phyloP scores from a whole-genome alignment of 352 stramenopile genomes.

The Pythium dissotocum region DNA sequence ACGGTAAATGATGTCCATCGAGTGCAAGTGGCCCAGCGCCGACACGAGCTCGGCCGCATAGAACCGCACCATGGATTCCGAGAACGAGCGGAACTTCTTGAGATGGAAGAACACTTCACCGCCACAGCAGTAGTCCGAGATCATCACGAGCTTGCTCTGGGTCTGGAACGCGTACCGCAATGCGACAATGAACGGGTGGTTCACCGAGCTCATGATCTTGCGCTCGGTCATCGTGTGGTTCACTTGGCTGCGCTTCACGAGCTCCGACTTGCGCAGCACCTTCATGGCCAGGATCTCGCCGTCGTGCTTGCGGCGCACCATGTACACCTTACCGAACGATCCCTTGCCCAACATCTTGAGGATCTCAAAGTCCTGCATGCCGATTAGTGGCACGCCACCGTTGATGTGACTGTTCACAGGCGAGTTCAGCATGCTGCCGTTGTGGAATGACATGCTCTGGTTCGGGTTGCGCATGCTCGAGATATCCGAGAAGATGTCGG shows the following conservation, averaged over 20 bases:
- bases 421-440: slow-evolving; percentile 10
- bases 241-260: slow-evolving; percentile 89
- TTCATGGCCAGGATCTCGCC: slow-evolving; percentile 88
- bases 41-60: slow-evolving; percentile 94
- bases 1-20: slow-evolving; percentile 92
- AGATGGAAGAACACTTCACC: slow-evolving; percentile 93
- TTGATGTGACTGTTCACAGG: slow-evolving; percentile 13
- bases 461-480: slow-evolving; percentile 22
- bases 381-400: slow-evolving; percentile 40
- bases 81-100: slow-evolving; percentile 91
- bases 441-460: slow-evolving; percentile 21
- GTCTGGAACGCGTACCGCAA: slow-evolving; percentile 93
- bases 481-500: slow-evolving; percentile 50
- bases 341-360: slow-evolving; percentile 98
- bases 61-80: slow-evolving; percentile 89
- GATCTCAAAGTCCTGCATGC: slow-evolving; percentile 94
- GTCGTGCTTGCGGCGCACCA: slow-evolving; percentile 88
- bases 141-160: slow-evolving; percentile 90
- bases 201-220: slow-evolving; percentile 86
- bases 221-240: slow-evolving; percentile 89
- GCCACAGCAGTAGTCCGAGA: slow-evolving; percentile 89
- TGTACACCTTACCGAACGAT: slow-evolving; percentile 97
- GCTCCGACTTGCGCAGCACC: slow-evolving; percentile 82
- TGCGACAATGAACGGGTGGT: slow-evolving; percentile 97
- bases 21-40: slow-evolving; percentile 88